These are phyloP conservation scores for Cadophora luteo-olivacea DNA, from an alignment of 2,329 filamentous ascomycete species.

Conservation along the genomic window DNA sequence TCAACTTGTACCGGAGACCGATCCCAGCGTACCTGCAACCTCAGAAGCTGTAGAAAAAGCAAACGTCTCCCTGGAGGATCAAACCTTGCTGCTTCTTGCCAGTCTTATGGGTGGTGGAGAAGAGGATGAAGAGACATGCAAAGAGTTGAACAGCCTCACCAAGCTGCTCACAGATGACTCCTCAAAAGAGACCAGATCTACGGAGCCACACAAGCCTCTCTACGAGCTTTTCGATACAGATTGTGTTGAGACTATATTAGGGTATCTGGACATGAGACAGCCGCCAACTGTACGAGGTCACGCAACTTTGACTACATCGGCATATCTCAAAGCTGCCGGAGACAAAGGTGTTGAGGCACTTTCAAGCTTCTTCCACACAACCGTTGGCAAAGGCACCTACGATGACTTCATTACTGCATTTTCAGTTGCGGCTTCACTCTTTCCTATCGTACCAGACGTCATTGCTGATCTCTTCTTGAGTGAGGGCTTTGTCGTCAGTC, in stretches of 20 bases:
- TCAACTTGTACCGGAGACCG: slow-evolving; percentile 21
- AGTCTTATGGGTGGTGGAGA: slow-evolving; percentile 90
- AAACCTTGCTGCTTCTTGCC: slow-evolving; percentile 66
- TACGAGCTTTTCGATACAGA: slow-evolving; percentile 70
- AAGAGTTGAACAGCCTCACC: slow-evolving; percentile 63
- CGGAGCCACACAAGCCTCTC: slow-evolving; percentile 46
- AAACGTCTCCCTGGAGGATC: slow-evolving; percentile 42
- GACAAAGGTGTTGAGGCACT: slow-evolving; percentile 75
- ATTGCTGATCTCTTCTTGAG: slow-evolving; percentile 83
- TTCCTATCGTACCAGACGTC: slow-evolving; percentile 81
- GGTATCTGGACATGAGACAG: slow-evolving; percentile 84
- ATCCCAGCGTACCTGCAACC: slow-evolving; percentile 36
- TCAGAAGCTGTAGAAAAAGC: slow-evolving; percentile 18
- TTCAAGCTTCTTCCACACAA: slow-evolving; percentile 74
- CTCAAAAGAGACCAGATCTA: slow-evolving; percentile 33
- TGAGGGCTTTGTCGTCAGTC: slow-evolving; percentile 81
- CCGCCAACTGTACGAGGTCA: slow-evolving; percentile 77
- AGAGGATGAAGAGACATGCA: slow-evolving; percentile 75
- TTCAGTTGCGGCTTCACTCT: slow-evolving; percentile 87
- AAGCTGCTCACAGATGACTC: slow-evolving; percentile 62
- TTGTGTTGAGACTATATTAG: slow-evolving; percentile 84
- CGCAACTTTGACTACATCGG: slow-evolving; percentile 81
- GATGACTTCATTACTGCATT: slow-evolving; percentile 92
- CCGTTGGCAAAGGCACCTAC: slow-evolving; percentile 76
- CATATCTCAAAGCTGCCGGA: slow-evolving; percentile 79